Percentiles rank a stretch among this genome's conserved stretches.
phyloP scores from a whole-genome alignment of 2,329 filamentous ascomycete genomes.

The Neonectria ditissima region DNA sequence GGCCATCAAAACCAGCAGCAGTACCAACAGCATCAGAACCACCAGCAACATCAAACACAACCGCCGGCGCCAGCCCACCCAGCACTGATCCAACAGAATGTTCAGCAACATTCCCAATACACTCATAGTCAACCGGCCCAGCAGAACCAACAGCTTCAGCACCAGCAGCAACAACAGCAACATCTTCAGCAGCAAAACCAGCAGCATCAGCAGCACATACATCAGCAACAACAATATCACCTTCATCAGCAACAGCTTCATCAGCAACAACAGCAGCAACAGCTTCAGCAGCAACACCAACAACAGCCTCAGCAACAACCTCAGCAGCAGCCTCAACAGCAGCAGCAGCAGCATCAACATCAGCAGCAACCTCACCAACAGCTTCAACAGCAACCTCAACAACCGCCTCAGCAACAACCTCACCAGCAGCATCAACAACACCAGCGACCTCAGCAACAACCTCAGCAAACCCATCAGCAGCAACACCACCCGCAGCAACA shows the following conservation, averaged over 20 bases:
- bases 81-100: not conserved
- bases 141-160: not conserved
- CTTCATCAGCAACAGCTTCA: conserved; percentile 5
- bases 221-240: conserved; percentile 4
- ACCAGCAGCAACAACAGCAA: conserved; percentile 4
- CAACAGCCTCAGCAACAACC: not conserved
- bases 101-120: conserved; percentile 1
- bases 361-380: not conserved
- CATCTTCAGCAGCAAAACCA: not conserved
- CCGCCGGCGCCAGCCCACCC: not conserved
- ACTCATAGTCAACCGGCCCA: not conserved
- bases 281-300: not conserved
- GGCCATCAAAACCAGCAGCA: not conserved
- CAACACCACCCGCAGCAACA: not conserved
- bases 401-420: not conserved
- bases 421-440: not conserved
- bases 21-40: not conserved
- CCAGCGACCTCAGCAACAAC: conserved; percentile 3
- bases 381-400: conserved; percentile 9
- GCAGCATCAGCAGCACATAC: not conserved
- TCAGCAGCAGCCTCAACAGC: conserved; percentile 5
- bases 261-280: not conserved
- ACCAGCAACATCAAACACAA: not conserved
- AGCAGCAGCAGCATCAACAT: not conserved
- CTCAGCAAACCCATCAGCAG: conserved; percentile 21